These are phyloP conservation scores for Rusavskia elegans DNA, from an alignment of 495 filamentous ascomycete species.

Conservation along the genomic window DNA sequence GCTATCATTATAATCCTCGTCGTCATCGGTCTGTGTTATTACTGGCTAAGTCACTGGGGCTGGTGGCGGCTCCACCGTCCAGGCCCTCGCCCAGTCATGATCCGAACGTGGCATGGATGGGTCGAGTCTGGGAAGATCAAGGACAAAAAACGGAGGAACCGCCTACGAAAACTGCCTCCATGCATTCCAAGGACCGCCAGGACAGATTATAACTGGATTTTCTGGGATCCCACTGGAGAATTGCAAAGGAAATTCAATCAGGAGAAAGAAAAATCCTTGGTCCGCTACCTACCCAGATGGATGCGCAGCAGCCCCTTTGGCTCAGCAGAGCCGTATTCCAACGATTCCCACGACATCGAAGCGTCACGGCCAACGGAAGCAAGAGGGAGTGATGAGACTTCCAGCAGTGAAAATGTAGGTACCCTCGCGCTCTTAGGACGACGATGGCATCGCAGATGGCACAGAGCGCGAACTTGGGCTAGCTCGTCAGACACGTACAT, in stretches of 20 bases:
- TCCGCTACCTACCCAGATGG: not conserved
- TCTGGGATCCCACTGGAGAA: conserved; percentile 2
- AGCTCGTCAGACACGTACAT: no score
- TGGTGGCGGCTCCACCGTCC: not conserved
- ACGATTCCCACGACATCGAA: not conserved
- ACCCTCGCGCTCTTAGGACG: not conserved
- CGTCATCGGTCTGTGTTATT: not conserved
- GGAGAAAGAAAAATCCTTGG: not conserved
- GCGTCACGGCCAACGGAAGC: not conserved
- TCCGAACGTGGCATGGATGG: conserved; percentile 1
- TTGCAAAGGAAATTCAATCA: not conserved
- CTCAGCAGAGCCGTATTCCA: not conserved
- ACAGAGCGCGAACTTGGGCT: not conserved
- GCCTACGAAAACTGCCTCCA: not conserved
- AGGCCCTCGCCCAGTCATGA: not conserved
- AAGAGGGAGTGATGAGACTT: not conserved
- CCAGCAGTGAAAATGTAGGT: not conserved
- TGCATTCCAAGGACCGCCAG: not conserved
- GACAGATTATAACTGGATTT: not conserved
- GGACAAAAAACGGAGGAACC: not conserved
- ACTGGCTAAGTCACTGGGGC: not conserved
- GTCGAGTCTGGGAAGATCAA: not conserved
- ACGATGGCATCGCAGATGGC: not conserved
- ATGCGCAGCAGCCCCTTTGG: not conserved
- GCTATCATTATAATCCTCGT: not conserved